phyloP scores from a whole-genome alignment of 768 basidiomycete genomes.

The Tulasnella sp. region DNA sequence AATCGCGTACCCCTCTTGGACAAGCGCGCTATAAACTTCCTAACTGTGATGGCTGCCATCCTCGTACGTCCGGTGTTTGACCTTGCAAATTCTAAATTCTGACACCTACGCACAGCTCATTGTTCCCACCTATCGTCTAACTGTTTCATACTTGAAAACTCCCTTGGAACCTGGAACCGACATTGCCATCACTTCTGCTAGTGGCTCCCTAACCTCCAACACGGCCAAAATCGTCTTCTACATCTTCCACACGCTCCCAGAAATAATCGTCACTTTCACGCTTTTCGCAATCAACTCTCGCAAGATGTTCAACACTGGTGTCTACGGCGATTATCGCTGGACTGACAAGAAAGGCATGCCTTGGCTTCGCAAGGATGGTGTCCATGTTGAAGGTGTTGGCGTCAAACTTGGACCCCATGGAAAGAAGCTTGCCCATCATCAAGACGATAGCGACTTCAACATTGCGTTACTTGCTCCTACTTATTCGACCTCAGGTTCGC shows the following conservation, averaged over 20 bases:
- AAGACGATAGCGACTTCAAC: too few species aligned
- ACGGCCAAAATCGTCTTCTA: neutral
- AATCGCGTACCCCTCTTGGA: neutral
- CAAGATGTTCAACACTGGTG: conserved; percentile 1
- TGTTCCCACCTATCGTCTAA: neutral
- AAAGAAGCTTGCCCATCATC: too few species aligned
- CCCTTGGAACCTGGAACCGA: neutral
- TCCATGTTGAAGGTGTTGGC: neutral
- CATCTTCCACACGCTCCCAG: conserved; percentile 1
- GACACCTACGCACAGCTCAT: neutral
- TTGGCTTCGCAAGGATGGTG: neutral
- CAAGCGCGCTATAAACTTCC: neutral
- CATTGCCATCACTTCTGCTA: neutral
- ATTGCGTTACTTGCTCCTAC: too few species aligned
- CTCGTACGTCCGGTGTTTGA: neutral
- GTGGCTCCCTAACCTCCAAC: neutral
- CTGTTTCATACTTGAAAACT: neutral
- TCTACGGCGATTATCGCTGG: neutral
- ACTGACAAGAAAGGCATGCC: conserved; percentile 5
- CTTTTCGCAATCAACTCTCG: neutral
- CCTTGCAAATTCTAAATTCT: neutral
- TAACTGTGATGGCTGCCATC: neutral
- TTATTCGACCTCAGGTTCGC: too few species aligned
- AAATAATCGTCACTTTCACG: neutral
- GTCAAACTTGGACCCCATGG: neutral